Evolutionary conservation across 805 yeast species (phyloP).

Genomic region (Brettanomyces bruxellensis): DNA sequence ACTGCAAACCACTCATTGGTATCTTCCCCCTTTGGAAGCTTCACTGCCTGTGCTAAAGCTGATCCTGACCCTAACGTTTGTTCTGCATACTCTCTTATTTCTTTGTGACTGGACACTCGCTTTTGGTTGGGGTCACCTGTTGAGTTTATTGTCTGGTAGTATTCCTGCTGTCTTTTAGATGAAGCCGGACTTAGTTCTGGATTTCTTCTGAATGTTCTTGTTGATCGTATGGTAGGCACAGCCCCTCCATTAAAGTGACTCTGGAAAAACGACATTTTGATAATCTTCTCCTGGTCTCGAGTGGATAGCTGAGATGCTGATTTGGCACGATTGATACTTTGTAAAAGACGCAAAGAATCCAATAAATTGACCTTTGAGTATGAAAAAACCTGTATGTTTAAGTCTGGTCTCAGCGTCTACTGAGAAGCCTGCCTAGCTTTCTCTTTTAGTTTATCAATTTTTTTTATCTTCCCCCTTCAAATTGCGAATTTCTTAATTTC

Average conservation of each 20-base stretch:
- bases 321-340: no score
- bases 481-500: no score
- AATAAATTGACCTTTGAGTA: no score
- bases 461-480: no score
- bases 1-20: conserved; percentile 93
- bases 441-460: no score
- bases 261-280: conserved; percentile 19
- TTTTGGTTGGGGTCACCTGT: conserved; percentile 8
- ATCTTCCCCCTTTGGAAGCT: conserved; percentile 88
- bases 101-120: conserved; percentile 41
- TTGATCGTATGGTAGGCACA: conserved; percentile 28
- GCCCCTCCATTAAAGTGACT: conserved; percentile 22
- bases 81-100: conserved; percentile 83
- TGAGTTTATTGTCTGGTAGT: conserved; percentile 1
- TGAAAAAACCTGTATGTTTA: no score
- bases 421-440: no score
- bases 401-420: no score
- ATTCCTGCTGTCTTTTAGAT: conserved; percentile 8
- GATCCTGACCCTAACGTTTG: conserved; percentile 91
- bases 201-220: conserved; percentile 25
- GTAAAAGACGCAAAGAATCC: no score
- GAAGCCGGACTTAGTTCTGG: conserved; percentile 18
- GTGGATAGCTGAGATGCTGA: no score
- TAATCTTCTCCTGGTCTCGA: no score
- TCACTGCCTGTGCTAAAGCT: conserved; percentile 85